Evolutionary conservation across 1,139 yeast genomes (phyloP).

Genomic region (Kodamaea sp.): DNA sequence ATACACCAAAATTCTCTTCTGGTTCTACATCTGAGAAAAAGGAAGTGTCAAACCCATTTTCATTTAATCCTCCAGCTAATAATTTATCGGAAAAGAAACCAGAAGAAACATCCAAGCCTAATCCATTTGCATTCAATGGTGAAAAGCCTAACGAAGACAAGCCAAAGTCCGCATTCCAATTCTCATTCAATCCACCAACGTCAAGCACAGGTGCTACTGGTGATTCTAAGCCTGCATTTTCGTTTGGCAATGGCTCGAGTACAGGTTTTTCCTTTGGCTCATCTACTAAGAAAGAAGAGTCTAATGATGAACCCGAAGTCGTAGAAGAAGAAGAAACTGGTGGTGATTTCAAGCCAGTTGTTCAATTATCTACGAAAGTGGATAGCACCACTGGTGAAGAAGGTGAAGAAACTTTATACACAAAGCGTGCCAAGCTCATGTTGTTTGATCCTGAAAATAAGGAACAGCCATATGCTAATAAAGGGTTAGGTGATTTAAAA

Average conservation of each 20-base stretch:
- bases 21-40: neutral
- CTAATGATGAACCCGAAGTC: conserved; percentile 17
- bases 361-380: conserved; percentile 43
- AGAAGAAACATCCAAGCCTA: conserved; percentile 4
- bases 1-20: neutral
- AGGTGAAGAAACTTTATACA: conserved; percentile 60
- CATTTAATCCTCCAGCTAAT: neutral
- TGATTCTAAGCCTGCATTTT: conserved; percentile 15
- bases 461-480: conserved; percentile 48
- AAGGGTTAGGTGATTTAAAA: conserved; percentile 82
- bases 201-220: conserved; percentile 3
- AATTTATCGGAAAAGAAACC: no score
- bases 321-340: conserved; percentile 42
- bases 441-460: conserved; percentile 51
- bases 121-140: conserved; percentile 15
- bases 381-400: conserved; percentile 75
- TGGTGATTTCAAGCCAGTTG: conserved; percentile 46
- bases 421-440: conserved; percentile 72
- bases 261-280: conserved; percentile 18
- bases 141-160: neutral
- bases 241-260: conserved; percentile 11
- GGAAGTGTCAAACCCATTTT: neutral
- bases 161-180: conserved; percentile 10
- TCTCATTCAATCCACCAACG: conserved; percentile 11
- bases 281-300: conserved; percentile 4